Evolutionary conservation across 2,329 filamentous ascomycete genomes (phyloP).

Genomic region (Trichocomaceae sp.): DNA sequence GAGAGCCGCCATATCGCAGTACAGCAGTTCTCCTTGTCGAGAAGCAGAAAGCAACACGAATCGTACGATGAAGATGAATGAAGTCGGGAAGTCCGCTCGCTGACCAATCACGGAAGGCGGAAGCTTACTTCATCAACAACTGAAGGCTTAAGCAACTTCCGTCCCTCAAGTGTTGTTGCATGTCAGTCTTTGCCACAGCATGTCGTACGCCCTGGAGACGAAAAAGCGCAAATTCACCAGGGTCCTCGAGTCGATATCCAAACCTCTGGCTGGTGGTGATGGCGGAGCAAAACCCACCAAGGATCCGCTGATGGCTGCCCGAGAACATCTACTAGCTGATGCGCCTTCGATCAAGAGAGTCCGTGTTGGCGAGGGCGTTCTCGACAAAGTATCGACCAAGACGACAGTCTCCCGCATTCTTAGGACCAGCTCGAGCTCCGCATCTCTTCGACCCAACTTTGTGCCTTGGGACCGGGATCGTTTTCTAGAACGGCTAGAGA

Average conservation of each 20-base stretch:
- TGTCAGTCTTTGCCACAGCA: slow-evolving; percentile 15
- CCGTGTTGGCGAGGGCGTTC: slow-evolving; percentile 23
- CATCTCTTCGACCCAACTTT: slow-evolving; percentile 57
- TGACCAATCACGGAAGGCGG: slow-evolving; percentile 9
- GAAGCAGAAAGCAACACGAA: not conserved
- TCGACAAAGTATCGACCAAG: slow-evolving; percentile 10
- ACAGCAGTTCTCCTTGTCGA: not conserved
- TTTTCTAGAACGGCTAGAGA: slow-evolving; percentile 73
- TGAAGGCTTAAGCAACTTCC: not conserved
- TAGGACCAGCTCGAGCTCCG: slow-evolving; percentile 26
- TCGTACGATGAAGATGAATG: not conserved
- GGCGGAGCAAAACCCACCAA: slow-evolving; percentile 17
- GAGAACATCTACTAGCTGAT: slow-evolving; percentile 21
- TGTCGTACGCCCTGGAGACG: slow-evolving; percentile 41
- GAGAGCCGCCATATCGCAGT: slow-evolving; percentile 28
- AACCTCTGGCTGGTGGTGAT: slow-evolving; percentile 20
- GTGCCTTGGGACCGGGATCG: slow-evolving; percentile 78
- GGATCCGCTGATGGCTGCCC: slow-evolving; percentile 18
- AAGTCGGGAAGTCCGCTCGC: not conserved
- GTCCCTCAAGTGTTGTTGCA: not conserved
- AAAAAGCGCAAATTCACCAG: slow-evolving; percentile 45
- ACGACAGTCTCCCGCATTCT: slow-evolving; percentile 16
- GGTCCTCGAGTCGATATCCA: slow-evolving; percentile 40
- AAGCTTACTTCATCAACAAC: not conserved
- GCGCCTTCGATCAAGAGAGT: slow-evolving; percentile 29